Evolutionary conservation across 2,329 filamentous ascomycete genomes (phyloP).

Genomic region (Pyricularia pennisetigena): DNA sequence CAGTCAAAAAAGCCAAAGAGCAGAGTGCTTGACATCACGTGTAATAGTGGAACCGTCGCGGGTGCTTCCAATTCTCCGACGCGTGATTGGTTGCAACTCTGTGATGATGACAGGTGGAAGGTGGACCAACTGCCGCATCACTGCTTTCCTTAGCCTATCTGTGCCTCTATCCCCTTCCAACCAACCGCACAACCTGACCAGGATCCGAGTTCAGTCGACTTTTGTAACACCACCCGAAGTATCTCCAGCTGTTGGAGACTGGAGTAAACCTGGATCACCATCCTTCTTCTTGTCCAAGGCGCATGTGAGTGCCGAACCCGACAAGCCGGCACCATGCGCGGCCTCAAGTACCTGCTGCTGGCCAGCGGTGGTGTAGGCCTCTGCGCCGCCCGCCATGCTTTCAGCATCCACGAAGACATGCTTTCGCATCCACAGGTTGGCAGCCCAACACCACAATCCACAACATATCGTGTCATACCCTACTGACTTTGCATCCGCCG

Average conservation of each 20-base stretch:
- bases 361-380: slow-evolving; percentile 29
- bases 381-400: slow-evolving; percentile 42
- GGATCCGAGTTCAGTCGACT: background rate
- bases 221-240: background rate
- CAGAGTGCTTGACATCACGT: background rate
- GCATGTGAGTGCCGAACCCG: slow-evolving; percentile 22
- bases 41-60: background rate
- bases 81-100: background rate
- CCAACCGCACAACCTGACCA: background rate
- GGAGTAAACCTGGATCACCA: background rate
- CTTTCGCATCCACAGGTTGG: slow-evolving; percentile 77
- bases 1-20: background rate
- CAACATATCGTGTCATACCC: no score
- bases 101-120: background rate
- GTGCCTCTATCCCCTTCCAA: background rate
- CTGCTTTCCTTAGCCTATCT: background rate
- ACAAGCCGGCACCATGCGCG: slow-evolving; percentile 37
- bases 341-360: slow-evolving; percentile 32
- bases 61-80: background rate
- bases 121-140: background rate
- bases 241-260: background rate
- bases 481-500: background rate
- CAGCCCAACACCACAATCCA: background rate
- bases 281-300: background rate
- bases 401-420: slow-evolving; percentile 83